Conservation (phyloP, 2,329 filamentous ascomycete genomes). For the Nemania serpens region DNA sequence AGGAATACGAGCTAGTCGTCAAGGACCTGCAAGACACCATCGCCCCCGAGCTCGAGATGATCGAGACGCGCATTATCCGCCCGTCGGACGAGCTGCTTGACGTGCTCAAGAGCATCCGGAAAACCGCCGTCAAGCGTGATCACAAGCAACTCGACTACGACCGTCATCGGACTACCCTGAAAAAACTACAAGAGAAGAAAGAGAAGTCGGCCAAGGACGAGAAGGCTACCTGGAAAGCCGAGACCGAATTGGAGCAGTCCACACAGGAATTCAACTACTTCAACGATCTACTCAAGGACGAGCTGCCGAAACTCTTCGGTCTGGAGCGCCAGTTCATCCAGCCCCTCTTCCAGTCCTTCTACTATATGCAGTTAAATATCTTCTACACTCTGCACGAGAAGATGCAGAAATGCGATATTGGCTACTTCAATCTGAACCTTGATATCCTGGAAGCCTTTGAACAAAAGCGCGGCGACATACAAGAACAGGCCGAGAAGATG, state of each 20-base stretch:
- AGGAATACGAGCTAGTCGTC: conserved; percentile 93
- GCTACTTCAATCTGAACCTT: conserved; percentile 91
- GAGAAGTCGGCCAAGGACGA: conserved; percentile 96
- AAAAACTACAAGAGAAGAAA: conserved; percentile 97
- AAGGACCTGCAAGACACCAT: conserved; percentile 87
- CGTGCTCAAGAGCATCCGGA: conserved; percentile 93
- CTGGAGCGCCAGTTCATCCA: conserved; percentile 95
- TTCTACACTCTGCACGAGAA: conserved; percentile 98
- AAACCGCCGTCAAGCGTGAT: conserved; percentile 85
- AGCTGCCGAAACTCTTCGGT: conserved; percentile 87
- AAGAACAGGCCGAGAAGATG: conserved; percentile 82
- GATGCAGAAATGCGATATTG: conserved; percentile 97
- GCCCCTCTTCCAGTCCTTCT: conserved; percentile 97
- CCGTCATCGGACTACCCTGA: conserved; percentile 78
- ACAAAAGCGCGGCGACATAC: conserved; percentile 84
- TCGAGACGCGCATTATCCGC: conserved; percentile 86
- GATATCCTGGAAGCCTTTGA: conserved; percentile 92
- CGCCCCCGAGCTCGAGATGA: conserved; percentile 94
- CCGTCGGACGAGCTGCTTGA: conserved; percentile 92
- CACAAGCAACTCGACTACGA: conserved; percentile 98
- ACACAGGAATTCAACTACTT: conserved; percentile 98
- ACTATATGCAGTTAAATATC: conserved; percentile 99
- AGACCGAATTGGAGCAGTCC: conserved; percentile 86
- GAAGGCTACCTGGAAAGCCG: conserved; percentile 94
- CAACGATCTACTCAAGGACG: conserved; percentile 95